Percentiles rank a stretch among this genome's conserved stretches.
phyloP scores from a whole-genome alignment of 2,329 filamentous ascomycete species.

The Colletotrichum sp. region DNA sequence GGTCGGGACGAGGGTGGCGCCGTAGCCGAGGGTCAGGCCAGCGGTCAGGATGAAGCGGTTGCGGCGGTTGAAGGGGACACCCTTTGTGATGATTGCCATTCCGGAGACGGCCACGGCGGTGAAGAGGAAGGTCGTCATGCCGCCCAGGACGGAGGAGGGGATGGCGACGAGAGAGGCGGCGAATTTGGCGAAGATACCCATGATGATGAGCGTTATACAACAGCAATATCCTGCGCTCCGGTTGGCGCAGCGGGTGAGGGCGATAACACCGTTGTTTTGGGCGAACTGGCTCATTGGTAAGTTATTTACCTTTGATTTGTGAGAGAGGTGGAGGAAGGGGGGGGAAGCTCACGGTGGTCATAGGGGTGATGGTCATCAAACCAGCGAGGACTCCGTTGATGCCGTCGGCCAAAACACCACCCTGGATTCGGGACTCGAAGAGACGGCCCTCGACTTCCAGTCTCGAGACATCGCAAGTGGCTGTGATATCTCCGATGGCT shows the following conservation, averaged over 20 bases:
- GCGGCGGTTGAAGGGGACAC: conserved; percentile 76
- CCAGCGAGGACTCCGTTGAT: conserved; percentile 77
- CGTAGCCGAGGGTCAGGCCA: conserved; percentile 74
- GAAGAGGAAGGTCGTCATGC: conserved; percentile 84
- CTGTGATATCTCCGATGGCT: conserved; percentile 81
- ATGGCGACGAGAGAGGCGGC: conserved; percentile 81
- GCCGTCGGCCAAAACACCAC: conserved; percentile 79
- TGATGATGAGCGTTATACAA: conserved; percentile 77
- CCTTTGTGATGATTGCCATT: conserved; percentile 74
- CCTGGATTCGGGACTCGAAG: conserved; percentile 81
- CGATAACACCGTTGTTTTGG: conserved; percentile 86
- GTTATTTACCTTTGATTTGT: neutral
- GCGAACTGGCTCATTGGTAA: conserved; percentile 57
- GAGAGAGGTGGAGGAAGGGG: neutral
- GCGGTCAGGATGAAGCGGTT: conserved; percentile 85
- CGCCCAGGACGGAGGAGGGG: conserved; percentile 66
- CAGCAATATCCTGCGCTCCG: conserved; percentile 80
- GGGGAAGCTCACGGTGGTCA: conserved; percentile 58
- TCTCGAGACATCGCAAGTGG: conserved; percentile 80
- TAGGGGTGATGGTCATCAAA: conserved; percentile 80
- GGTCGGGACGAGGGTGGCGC: conserved; percentile 67
- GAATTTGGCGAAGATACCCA: conserved; percentile 85
- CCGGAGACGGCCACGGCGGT: conserved; percentile 78
- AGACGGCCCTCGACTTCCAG: conserved; percentile 74
- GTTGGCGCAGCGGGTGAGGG: conserved; percentile 81